Base-by-base conservation (phyloP, 2,329 filamentous ascomycete species). In the Paraphoma sp. region DNA sequence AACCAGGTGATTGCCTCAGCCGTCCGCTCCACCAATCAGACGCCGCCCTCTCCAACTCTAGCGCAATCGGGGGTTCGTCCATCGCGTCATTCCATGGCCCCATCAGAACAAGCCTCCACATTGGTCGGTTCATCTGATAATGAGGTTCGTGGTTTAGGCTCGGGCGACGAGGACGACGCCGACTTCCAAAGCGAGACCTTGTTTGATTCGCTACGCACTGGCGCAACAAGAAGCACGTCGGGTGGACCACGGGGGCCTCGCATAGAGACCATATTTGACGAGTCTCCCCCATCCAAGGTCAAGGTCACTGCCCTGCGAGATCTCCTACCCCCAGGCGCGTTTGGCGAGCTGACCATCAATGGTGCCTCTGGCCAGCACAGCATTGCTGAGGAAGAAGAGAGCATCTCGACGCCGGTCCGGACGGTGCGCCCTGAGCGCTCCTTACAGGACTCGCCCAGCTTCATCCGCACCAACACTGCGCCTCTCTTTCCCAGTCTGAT, bases 261-360 rank as follows among this genome's bases (percentile, higher is more conserved):
- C 47, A 87, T 93, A 48, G 90, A 93, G 69, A 91, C 87, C 23
- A 90, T 93, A 81, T 93, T 93, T 74, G 90, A 93, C 76, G 90
- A 93, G 66, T 91, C 89, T 12, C 89, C 88, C 36, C 68, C 75
- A 45, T 75, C 72, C 45, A 79, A 80, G 60, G 69, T 76, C 58
- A 81, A 78, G 64, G 65, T 80, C 49, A 72, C 78, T 51, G 76
- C 77, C 53, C 72, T 85, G 45, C 78, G 80, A 55, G 81, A 84
- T 62, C 74, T 84, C 16, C 74, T 83, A 8, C 80, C 79, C 30
- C 77, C 80, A 50, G 80, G 80, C 18, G 76, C 80, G 31, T 80
- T 82, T 57, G 69, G 72, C 17, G 75, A 76, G 46, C 69, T 72
- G 31, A 68, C 71, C 45, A 57, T 67, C 30, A 68, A 72, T 68